Conservation (phyloP, 2,329 filamentous ascomycete species). For the Bimuria novae-zelandiae region DNA sequence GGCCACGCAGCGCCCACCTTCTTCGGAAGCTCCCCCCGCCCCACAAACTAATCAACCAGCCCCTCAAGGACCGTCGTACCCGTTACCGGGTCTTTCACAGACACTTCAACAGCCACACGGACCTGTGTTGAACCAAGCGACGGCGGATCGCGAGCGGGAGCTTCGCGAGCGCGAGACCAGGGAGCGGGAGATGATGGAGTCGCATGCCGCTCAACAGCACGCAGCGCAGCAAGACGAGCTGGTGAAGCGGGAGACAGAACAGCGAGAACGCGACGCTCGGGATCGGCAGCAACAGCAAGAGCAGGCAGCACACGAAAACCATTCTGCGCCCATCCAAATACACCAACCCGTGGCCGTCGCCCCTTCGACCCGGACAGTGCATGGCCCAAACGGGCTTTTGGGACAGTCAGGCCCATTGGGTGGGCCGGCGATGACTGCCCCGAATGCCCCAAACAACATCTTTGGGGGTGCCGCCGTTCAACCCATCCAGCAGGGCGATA, state of each 20-base stretch:
- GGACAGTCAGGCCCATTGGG: constrained; percentile 59
- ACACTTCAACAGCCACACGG: constrained; percentile 48
- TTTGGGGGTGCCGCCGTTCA: constrained; percentile 74
- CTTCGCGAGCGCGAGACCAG: constrained; percentile 48
- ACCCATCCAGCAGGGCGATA: constrained; percentile 59
- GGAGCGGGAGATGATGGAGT: constrained; percentile 61
- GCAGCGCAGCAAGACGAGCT: constrained; percentile 60
- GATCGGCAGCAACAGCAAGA: constrained; percentile 74
- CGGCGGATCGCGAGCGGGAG: constrained; percentile 52
- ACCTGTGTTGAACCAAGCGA: constrained; percentile 40
- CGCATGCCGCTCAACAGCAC: constrained; percentile 41
- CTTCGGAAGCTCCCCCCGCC: constrained; percentile 41
- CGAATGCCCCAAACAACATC: constrained; percentile 64
- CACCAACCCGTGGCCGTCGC: constrained; percentile 85
- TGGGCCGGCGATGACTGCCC: constrained; percentile 60
- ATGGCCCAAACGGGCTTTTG: constrained; percentile 88
- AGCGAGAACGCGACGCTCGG: constrained; percentile 63
- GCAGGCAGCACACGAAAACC: constrained; percentile 80
- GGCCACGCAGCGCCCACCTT: constrained; percentile 40
- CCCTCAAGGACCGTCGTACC: constrained; percentile 48
- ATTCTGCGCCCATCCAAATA: constrained; percentile 83
- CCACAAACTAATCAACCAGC: constrained; percentile 39
- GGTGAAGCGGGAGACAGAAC: constrained; percentile 49
- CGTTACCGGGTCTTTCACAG: constrained; percentile 52
- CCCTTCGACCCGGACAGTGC: constrained; percentile 78